Conservation (phyloP, 345 rosid species). For the Ceriops tagal region DNA sequence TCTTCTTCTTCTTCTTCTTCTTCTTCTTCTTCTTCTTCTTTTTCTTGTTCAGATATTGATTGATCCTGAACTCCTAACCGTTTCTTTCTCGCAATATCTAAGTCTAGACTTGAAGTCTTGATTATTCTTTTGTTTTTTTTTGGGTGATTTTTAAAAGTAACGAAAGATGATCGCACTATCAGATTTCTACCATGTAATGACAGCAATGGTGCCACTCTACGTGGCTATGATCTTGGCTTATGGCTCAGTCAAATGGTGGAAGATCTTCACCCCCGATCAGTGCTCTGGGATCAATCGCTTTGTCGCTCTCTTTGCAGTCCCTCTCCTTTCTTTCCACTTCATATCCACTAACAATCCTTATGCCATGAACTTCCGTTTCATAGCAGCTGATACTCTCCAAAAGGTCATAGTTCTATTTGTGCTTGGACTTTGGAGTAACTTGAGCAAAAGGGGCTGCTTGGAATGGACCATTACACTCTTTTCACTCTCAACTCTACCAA, state of each 20-base stretch:
- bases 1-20: constrained; percentile 3
- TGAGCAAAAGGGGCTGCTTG: constrained; percentile 55
- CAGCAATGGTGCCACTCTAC: constrained; percentile 96
- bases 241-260: constrained; percentile 99
- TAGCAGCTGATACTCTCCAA: constrained; percentile 90
- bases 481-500: constrained; percentile 85
- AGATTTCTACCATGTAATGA: constrained; percentile 98
- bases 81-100: neutral
- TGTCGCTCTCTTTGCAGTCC: constrained; percentile 97
- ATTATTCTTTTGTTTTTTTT: too few relatives aligned
- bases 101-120: neutral
- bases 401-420: constrained; percentile 63
- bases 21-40: constrained; percentile 11
- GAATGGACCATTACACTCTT: constrained; percentile 96
- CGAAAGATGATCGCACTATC: constrained; percentile 56
- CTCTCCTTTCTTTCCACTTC: constrained; percentile 95
- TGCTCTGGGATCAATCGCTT: constrained; percentile 98
- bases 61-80: neutral
- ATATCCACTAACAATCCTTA: constrained; percentile 80
- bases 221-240: constrained; percentile 96
- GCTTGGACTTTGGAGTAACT: constrained; percentile 60
- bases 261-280: constrained; percentile 91
- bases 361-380: constrained; percentile 77
- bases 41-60: neutral
- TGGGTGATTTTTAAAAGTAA: neutral